Conservation (phyloP, 2,329 filamentous ascomycete species). For the Aspergillus novofumigatus region DNA sequence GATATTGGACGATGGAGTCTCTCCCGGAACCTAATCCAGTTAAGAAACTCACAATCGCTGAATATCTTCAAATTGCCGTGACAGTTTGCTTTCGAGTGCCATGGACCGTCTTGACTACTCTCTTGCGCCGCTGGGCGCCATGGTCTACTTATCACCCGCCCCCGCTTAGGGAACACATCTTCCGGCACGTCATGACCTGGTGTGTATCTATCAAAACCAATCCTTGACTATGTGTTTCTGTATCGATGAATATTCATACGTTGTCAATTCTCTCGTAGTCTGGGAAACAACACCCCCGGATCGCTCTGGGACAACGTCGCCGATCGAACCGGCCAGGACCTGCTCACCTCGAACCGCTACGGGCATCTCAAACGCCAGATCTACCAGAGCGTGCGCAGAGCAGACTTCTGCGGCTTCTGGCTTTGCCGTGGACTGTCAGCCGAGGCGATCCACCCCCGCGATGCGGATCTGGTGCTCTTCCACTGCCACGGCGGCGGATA, state of each 20-base stretch:
- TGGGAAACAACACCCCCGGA: constrained; percentile 12
- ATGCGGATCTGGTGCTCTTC: constrained; percentile 15
- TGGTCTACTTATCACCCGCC: constrained; percentile 11
- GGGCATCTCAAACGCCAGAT: constrained; percentile 6
- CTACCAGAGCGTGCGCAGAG: constrained; percentile 6
- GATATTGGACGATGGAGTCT: neutral
- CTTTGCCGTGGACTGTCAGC: constrained; percentile 10
- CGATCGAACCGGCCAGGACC: constrained; percentile 3
- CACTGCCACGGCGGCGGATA: constrained; percentile 22
- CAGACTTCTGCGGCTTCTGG: constrained; percentile 10
- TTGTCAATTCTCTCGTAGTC: neutral
- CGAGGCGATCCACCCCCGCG: constrained; percentile 2
- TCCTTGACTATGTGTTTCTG: neutral
- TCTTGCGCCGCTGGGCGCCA: constrained; percentile 10
- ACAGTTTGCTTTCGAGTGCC: constrained; percentile 9
- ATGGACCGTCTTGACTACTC: constrained; percentile 12
- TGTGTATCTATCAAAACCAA: constrained; percentile 1
- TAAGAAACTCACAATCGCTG: neutral
- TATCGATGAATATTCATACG: neutral
- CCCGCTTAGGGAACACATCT: constrained; percentile 11
- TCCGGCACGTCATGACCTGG: constrained; percentile 17
- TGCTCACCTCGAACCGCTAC: constrained; percentile 8
- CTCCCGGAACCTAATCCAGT: constrained; percentile 8
- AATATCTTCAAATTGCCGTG: constrained; percentile 6
- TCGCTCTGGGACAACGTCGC: constrained; percentile 4